Percentiles rank a stretch among this genome's conserved stretches.
These are phyloP conservation scores for Rickenella mellea DNA, from an alignment of 768 basidiomycete species.

Conservation along the genomic window DNA sequence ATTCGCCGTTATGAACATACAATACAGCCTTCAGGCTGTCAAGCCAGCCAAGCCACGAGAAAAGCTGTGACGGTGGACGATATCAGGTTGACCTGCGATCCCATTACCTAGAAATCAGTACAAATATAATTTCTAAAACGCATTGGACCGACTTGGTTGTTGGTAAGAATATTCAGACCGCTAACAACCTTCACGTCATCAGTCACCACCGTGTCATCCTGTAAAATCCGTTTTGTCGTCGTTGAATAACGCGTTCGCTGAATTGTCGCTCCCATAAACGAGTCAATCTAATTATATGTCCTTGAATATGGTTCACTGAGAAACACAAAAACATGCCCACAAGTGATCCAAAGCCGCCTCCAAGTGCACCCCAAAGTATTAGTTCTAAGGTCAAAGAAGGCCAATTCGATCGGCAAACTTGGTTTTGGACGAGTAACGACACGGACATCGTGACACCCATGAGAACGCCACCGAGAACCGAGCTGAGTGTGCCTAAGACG, in stretches of 20 bases:
- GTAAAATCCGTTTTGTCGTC: constrained; percentile 51
- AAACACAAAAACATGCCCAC: constrained; percentile 28
- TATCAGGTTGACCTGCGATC: constrained; percentile 31
- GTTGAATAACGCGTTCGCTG: constrained; percentile 72
- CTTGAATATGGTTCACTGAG: background rate
- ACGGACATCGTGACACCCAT: constrained; percentile 57
- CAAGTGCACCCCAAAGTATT: constrained; percentile 49
- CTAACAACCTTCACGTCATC: constrained; percentile 48
- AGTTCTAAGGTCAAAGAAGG: constrained; percentile 29
- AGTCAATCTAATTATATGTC: constrained; percentile 47
- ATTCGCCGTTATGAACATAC: no score
- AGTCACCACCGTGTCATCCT: constrained; percentile 33
- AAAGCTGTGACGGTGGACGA: constrained; percentile 31
- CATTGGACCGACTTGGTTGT: constrained; percentile 58
- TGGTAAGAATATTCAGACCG: constrained; percentile 66
- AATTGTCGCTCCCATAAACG: constrained; percentile 77
- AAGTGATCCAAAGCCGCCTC: constrained; percentile 74
- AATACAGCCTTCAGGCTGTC: no score
- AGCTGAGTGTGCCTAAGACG: constrained; percentile 62
- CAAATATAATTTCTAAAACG: background rate
- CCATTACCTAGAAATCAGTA: background rate
- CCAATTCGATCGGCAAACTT: constrained; percentile 36
- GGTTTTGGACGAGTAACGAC: constrained; percentile 54
- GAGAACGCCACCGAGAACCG: constrained; percentile 59
- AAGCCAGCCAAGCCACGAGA: constrained; percentile 25